phyloP scores from a whole-genome alignment of 805 yeast genomes.

The Lachancea quebecensis region DNA sequence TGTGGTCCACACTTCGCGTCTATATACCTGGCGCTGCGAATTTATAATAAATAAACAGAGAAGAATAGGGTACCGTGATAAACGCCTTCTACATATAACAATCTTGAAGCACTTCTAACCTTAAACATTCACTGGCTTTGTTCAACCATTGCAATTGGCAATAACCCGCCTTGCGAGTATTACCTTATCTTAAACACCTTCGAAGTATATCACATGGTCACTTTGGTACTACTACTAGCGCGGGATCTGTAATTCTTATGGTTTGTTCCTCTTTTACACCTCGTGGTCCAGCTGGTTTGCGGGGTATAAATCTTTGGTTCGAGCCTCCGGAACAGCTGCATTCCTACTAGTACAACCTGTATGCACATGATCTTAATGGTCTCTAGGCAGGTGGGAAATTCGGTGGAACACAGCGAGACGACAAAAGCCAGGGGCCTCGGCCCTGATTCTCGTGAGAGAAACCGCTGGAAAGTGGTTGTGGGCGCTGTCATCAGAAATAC shows the following conservation, averaged over 20 bases:
- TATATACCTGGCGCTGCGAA: too few relatives aligned
- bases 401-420: slow-evolving; percentile 31
- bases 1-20: neutral
- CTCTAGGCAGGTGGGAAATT: slow-evolving; percentile 32
- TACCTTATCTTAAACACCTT: too few relatives aligned
- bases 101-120: too few relatives aligned
- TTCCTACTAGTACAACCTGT: slow-evolving; percentile 10
- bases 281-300: slow-evolving; percentile 7
- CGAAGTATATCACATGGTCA: neutral
- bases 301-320: slow-evolving; percentile 1
- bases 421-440: slow-evolving; percentile 1
- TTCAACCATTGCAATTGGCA: too few relatives aligned
- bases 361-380: slow-evolving; percentile 5
- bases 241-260: neutral
- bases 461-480: slow-evolving; percentile 9
- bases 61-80: too few relatives aligned
- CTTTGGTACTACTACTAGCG: too few relatives aligned
- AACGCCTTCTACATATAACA: too few relatives aligned
- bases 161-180: too few relatives aligned
- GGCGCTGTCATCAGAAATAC: slow-evolving; percentile 30
- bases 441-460: slow-evolving; percentile 9
- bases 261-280: neutral
- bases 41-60: too few relatives aligned
- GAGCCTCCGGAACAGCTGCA: slow-evolving; percentile 8
- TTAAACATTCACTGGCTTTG: too few relatives aligned